A percentile compares a stretch with the other conserved stretches of the same genome.
These are phyloP conservation scores for Schizophyllum commune DNA, from an alignment of 1,284 basidiomycete species.

Conservation along the genomic window DNA sequence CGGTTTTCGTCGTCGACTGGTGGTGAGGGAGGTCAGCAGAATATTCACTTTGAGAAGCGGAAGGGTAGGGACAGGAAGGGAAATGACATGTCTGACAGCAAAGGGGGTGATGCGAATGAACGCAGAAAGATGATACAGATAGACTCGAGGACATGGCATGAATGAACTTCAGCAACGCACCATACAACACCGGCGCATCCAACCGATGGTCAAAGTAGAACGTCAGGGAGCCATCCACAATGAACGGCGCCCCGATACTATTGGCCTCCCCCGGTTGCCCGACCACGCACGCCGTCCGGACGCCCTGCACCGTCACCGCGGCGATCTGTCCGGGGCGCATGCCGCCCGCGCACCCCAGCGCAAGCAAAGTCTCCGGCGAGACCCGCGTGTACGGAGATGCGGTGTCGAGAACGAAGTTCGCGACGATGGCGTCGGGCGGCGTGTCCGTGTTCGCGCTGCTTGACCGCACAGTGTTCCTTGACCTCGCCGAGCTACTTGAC, in stretches of 20 bases:
- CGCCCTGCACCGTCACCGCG: conserved; percentile 16
- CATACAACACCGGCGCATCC: conserved; percentile 20
- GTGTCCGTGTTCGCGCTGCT: not conserved
- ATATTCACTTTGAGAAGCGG: no score
- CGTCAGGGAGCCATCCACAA: conserved; percentile 18
- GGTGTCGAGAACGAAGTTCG: conserved; percentile 33
- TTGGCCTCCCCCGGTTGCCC: conserved; percentile 17
- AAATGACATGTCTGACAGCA: no score
- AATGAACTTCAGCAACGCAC: no score
- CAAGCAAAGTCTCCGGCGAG: conserved; percentile 22
- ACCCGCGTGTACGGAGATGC: conserved; percentile 23
- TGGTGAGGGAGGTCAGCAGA: no score
- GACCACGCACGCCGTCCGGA: conserved; percentile 16
- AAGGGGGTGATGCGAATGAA: no score
- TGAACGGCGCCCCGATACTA: conserved; percentile 15
- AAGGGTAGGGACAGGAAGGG: no score
- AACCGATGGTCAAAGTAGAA: conserved; percentile 19
- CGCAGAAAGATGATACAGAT: no score
- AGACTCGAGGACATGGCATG: no score
- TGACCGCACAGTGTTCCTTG: conserved; percentile 2
- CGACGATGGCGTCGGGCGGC: conserved; percentile 14
- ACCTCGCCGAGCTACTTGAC: not conserved
- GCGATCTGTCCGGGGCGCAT: conserved; percentile 15
- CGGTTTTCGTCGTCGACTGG: not conserved
- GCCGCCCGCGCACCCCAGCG: conserved; percentile 20